Percentiles rank a stretch among this genome's conserved stretches.
These are phyloP conservation scores for Cercospora sojina DNA, from an alignment of 2,329 filamentous ascomycete species.

Conservation along the genomic window DNA sequence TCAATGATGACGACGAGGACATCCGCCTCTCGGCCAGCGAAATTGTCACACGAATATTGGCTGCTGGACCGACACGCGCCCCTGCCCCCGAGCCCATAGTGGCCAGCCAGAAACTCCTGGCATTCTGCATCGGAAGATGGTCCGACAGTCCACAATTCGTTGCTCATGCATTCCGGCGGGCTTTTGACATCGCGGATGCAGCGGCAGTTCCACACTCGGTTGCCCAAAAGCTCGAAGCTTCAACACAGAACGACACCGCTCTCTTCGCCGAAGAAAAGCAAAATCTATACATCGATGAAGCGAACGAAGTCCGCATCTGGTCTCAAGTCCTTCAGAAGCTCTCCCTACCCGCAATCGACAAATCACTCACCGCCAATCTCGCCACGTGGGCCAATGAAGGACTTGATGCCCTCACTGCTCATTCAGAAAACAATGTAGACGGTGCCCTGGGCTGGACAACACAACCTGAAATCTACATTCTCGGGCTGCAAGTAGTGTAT, in stretches of 20 bases:
- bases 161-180: constrained; percentile 23
- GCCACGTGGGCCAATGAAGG: constrained; percentile 54
- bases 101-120: constrained; percentile 44
- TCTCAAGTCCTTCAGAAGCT: constrained; percentile 48
- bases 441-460: constrained; percentile 69
- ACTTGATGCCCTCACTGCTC: constrained; percentile 45
- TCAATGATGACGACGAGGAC: constrained; percentile 92
- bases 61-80: constrained; percentile 14
- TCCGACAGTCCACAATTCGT: constrained; percentile 11
- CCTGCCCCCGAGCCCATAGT: constrained; percentile 49
- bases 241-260: constrained; percentile 55
- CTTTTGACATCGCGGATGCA: constrained; percentile 20
- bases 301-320: constrained; percentile 73
- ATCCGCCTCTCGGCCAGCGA: constrained; percentile 65
- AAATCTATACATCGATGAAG: constrained; percentile 87
- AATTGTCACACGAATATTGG: constrained; percentile 51
- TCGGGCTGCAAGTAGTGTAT: constrained; percentile 52
- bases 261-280: constrained; percentile 89
- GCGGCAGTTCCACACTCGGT: not conserved
- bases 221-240: constrained; percentile 14
- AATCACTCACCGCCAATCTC: constrained; percentile 25
- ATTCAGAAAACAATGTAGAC: constrained; percentile 49
- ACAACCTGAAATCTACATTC: constrained; percentile 64
- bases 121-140: constrained; percentile 35
- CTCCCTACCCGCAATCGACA: constrained; percentile 27